A percentile compares a stretch with the other conserved stretches of the same genome.
These are phyloP conservation scores for Pulveroboletus sp. DNA, from an alignment of 768 basidiomycete species.

Conservation along the genomic window DNA sequence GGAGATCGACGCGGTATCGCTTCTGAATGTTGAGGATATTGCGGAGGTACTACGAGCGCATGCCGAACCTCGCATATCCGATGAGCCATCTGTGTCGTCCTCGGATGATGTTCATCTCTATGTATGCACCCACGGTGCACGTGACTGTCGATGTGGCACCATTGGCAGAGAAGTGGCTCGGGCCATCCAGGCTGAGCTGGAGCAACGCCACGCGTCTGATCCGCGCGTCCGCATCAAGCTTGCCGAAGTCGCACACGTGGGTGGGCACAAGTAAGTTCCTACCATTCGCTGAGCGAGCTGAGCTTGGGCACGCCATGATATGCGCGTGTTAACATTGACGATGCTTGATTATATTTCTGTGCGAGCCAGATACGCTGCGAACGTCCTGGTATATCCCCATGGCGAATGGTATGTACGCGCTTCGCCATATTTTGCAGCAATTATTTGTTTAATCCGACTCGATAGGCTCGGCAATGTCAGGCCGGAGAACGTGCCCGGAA, in stretches of 20 bases:
- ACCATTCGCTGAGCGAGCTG: too few relatives aligned
- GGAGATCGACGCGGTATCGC: constrained; percentile 45
- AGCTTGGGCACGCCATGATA: neutral
- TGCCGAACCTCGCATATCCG: constrained; percentile 23
- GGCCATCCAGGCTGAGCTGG: constrained; percentile 52
- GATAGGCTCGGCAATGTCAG: constrained; percentile 63
- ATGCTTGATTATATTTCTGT: neutral
- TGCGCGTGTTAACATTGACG: neutral
- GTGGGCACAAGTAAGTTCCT: constrained; percentile 65
- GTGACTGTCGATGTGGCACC: constrained; percentile 79
- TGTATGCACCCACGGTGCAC: constrained; percentile 74
- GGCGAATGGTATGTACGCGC: constrained; percentile 59
- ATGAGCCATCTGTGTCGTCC: neutral
- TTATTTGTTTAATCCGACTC: neutral
- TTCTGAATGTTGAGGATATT: constrained; percentile 50
- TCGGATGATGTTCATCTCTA: constrained; percentile 44
- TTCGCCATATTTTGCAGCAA: neutral
- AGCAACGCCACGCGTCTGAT: constrained; percentile 31
- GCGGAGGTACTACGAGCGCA: constrained; percentile 34
- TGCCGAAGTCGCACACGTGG: constrained; percentile 73
- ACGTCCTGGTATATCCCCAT: constrained; percentile 62
- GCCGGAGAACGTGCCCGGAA: constrained; percentile 49
- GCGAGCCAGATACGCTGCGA: constrained; percentile 58
- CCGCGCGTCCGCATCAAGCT: constrained; percentile 40
- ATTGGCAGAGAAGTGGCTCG: constrained; percentile 54